A percentile compares a stretch with the other conserved stretches of the same genome.
These are phyloP conservation scores for Euphrasia arctica DNA, from an alignment of 305 asterid genomes.

Conservation along the genomic window DNA sequence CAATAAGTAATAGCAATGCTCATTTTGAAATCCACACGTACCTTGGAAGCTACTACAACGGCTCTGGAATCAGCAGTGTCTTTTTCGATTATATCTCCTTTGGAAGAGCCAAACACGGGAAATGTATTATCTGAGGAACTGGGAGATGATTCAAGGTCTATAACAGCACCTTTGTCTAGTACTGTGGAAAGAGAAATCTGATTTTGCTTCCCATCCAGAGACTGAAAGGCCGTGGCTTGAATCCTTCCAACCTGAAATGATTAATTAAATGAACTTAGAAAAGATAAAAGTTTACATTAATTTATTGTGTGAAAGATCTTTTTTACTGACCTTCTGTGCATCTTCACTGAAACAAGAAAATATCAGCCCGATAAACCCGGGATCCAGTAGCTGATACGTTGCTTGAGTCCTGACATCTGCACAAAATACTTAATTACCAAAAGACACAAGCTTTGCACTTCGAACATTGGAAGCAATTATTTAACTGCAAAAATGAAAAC, in stretches of 20 bases:
- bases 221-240: constrained; percentile 96
- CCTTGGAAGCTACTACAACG: constrained; percentile 42
- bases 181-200: constrained; percentile 51
- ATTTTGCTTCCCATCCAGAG: constrained; percentile 78
- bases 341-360: constrained; percentile 99
- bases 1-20: neutral
- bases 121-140: constrained; percentile 63
- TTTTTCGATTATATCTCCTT: constrained; percentile 54
- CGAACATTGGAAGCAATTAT: too few relatives aligned
- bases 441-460: too few relatives aligned
- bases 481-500: neutral
- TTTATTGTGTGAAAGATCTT: neutral
- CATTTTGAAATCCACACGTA: constrained; percentile 26
- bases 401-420: constrained; percentile 97
- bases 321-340: constrained; percentile 73
- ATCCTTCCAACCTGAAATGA: constrained; percentile 83
- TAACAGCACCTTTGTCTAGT: constrained; percentile 40
- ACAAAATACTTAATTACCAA: neutral
- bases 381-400: constrained; percentile 97
- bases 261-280: constrained; percentile 24
- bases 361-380: constrained; percentile 96
- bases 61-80: constrained; percentile 56
- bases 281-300: neutral
- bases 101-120: constrained; percentile 36
- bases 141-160: constrained; percentile 68